These are phyloP conservation scores for Penicillium sp. DNA, from an alignment of 2,329 filamentous ascomycete genomes.

Conservation along the genomic window DNA sequence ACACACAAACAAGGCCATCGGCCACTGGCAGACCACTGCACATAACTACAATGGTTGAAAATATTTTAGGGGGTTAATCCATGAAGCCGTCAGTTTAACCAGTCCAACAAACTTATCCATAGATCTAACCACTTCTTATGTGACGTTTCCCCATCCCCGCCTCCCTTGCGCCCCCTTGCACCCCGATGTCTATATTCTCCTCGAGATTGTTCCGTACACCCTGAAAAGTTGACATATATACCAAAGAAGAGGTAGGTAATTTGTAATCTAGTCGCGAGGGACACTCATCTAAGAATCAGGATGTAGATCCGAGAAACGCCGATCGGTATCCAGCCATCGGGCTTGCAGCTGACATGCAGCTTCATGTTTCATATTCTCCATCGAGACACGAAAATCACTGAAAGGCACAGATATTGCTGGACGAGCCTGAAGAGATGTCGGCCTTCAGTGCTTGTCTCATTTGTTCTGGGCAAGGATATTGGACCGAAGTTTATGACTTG, in stretches of 20 bases:
- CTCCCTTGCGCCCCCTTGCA: not conserved
- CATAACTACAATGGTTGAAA: not conserved
- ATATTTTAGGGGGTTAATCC: accelerated
- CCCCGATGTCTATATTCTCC: not conserved
- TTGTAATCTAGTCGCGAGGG: not conserved
- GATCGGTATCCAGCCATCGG: too few species aligned
- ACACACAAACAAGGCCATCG: not conserved
- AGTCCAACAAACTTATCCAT: not conserved
- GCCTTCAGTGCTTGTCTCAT: not conserved
- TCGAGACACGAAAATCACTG: not conserved
- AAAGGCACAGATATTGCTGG: not conserved
- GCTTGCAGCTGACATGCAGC: not conserved
- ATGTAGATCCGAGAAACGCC: not conserved
- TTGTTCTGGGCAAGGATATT: not conserved
- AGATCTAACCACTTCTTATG: not conserved
- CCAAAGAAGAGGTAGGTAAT: not conserved
- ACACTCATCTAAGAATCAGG: not conserved
- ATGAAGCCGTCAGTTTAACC: not conserved
- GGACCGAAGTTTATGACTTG: not conserved
- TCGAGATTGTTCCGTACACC: not conserved
- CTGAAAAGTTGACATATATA: not conserved
- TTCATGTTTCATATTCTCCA: not conserved
- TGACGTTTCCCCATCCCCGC: not conserved
- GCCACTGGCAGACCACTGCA: not conserved
- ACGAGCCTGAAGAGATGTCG: not conserved